Evolutionary conservation across 2,329 filamentous ascomycete species (phyloP), one percentile per base, ranked within the genome.

Genomic region (Neurospora sp.): DNA sequence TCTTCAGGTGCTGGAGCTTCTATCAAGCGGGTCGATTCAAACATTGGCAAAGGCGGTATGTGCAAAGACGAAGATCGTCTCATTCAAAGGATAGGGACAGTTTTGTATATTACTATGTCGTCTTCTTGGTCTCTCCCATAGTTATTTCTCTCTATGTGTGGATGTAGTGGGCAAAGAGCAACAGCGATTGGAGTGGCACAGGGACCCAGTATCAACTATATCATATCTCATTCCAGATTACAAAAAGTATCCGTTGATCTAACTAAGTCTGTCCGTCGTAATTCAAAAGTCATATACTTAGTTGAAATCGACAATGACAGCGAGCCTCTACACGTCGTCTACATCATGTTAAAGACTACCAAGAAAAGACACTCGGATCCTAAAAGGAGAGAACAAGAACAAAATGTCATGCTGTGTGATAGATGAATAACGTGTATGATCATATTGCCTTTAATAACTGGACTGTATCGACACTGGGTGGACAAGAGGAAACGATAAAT

Each of bases 1-100:
- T 69, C 74, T 87, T 74, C 84, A 87, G 76, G 85, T 88, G 0
- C 76, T 88, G 71, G 85, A 88, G 75, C 76, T 88, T 71, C 77
- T 87, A 43, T 84, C 82, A 6, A 85, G 84, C 73, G 84, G 84
- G 1, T 82, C 80, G 23, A 84, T 85, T 71, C 80, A 83, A 78
- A 83, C 79, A 1, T 75, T 86, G 17, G 81, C 82, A 9, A 83
- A 82, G 77, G 80, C 77, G 0, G 82, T 85, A 42, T 84, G 82
- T 74, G 78, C 78, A 17, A 85, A 85, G 80, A 82, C 81, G 73
- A 83, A 82, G 76, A 73, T 82, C 38, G 76, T 75, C 33, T 69
- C 67, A 5, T 68, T 71, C 67, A n/a, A 36, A 17, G 15, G 42
- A 28, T 33, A 38, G 36, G 17, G 19, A 19, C 17, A 28, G 11